Evolutionary conservation across 2,329 filamentous ascomycete genomes (phyloP), one percentile per base, ranked within the genome.

Genomic region (Pseudovirgaria hyperparasitica): DNA sequence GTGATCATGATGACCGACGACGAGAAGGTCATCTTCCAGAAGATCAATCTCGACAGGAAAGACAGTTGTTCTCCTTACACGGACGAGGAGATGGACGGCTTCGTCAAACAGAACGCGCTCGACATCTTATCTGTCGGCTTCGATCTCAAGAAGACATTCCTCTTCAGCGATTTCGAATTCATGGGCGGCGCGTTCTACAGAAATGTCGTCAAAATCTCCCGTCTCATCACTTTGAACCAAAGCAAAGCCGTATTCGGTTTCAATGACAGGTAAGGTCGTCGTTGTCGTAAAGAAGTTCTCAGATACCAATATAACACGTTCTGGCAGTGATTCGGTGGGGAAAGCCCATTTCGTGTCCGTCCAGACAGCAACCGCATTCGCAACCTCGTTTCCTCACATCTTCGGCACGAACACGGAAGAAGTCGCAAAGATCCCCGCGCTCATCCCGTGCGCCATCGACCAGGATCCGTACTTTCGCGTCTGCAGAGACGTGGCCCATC

Each of bases 1-100:
- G 76, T 94, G 37, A 90, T 93, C 56, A 92, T 92, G 84, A 67
- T 93, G 64, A 93, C 84, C 9, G 82, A 92, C 47, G 79, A 67
- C 24, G 60, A 59, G 36, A 58, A 58, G 32, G 54, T 53, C 29
- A 42, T 65, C 9, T 84, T 85, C 41, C 58, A 60, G 34, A 50
- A 57, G 33, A 58, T 58, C 11, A n/a, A n/a, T n/a, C n/a, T n/a
- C n/a, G n/a, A n/a, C n/a, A n/a, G n/a, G n/a, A n/a, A n/a, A n/a
- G n/a, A n/a, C n/a, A n/a, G n/a, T n/a, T n/a, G n/a, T n/a, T n/a
- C n/a, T n/a, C n/a, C n/a, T n/a, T 57, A 67, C 19, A 74, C 70
- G 1, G 67, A 80, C 27, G 73, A 79, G 39, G 76, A 82, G 34
- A 73, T 76, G 20, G 65, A 74, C 43, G 55, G 62, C 6, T 81